These are phyloP conservation scores for Suhomyces bokatorum DNA, from an alignment of 1,139 yeast species.

Conservation along the genomic window DNA sequence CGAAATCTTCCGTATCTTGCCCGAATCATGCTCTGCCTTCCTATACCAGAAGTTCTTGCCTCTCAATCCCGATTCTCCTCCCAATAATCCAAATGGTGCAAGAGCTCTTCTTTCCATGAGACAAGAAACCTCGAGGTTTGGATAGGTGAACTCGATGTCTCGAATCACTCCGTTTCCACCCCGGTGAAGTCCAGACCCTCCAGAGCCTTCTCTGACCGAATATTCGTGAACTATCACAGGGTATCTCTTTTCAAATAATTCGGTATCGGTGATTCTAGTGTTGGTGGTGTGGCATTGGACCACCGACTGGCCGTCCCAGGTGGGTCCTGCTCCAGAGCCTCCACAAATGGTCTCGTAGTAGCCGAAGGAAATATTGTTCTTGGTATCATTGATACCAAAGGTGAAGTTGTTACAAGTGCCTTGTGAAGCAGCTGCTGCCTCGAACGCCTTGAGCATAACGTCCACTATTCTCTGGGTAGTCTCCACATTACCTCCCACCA, in stretches of 20 bases:
- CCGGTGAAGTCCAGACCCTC: slow-evolving; percentile 42
- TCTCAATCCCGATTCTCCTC: slow-evolving; percentile 42
- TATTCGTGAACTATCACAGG: slow-evolving; percentile 47
- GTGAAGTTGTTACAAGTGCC: slow-evolving; percentile 53
- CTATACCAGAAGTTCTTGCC: slow-evolving; percentile 44
- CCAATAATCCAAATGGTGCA: slow-evolving; percentile 48
- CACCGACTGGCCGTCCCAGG: slow-evolving; percentile 49
- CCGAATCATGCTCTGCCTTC: slow-evolving; percentile 22
- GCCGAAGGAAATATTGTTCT: slow-evolving; percentile 41
- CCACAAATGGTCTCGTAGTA: slow-evolving; percentile 53
- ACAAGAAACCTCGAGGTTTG: slow-evolving; percentile 43
- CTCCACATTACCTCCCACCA: slow-evolving; percentile 87
- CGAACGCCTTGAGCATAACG: slow-evolving; percentile 72
- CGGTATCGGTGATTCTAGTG: slow-evolving; percentile 50
- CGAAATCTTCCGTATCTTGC: slow-evolving; percentile 26
- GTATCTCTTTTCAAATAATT: slow-evolving; percentile 47
- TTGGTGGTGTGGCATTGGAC: slow-evolving; percentile 53
- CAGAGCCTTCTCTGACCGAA: slow-evolving; percentile 40
- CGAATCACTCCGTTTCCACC: slow-evolving; percentile 51
- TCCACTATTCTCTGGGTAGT: slow-evolving; percentile 84
- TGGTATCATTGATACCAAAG: slow-evolving; percentile 45
- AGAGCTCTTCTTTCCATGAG: slow-evolving; percentile 48
- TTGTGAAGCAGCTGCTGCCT: slow-evolving; percentile 64
- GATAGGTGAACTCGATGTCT: slow-evolving; percentile 46
- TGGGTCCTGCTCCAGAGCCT: slow-evolving; percentile 52